These are phyloP conservation scores for Malassezia sp. DNA, from an alignment of 1,284 basidiomycete species.

Conservation along the genomic window DNA sequence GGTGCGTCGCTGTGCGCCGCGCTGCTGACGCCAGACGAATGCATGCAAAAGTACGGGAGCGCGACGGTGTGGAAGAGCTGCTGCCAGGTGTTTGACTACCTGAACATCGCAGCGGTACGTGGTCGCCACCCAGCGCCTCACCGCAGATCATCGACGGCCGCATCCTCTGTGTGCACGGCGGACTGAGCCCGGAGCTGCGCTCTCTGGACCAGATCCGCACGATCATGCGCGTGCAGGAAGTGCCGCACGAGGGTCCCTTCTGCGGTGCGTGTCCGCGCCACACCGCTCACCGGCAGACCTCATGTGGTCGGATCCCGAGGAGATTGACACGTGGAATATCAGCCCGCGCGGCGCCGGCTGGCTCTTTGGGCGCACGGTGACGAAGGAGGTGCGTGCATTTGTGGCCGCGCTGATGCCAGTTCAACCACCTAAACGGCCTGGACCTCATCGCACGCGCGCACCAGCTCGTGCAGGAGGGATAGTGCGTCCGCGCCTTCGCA, in stretches of 20 bases:
- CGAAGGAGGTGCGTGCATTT: constrained; percentile 53
- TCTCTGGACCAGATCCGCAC: constrained; percentile 59
- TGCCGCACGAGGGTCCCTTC: constrained; percentile 93
- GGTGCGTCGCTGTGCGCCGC: constrained; percentile 55
- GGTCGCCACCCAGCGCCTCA: not conserved
- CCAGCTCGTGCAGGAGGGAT: constrained; percentile 66
- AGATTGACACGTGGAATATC: constrained; percentile 88
- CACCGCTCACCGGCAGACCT: no score
- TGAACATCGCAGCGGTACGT: constrained; percentile 80
- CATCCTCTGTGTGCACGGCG: constrained; percentile 78
- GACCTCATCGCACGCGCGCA: constrained; percentile 79
- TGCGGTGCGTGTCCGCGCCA: no score
- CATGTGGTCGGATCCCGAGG: constrained; percentile 69
- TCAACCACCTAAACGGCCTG: constrained; percentile 79
- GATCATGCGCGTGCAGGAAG: constrained; percentile 80
- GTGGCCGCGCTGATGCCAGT: constrained; percentile 48
- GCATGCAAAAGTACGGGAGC: constrained; percentile 67
- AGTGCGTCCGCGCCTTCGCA: constrained; percentile 5
- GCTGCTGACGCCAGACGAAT: constrained; percentile 6
- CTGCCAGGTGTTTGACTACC: constrained; percentile 84
- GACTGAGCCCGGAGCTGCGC: constrained; percentile 78
- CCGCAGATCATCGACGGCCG: constrained; percentile 78
- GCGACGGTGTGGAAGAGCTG: constrained; percentile 51
- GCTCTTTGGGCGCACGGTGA: constrained; percentile 81
- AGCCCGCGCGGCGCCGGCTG: constrained; percentile 88